Base-by-base conservation (phyloP, 768 basidiomycete species). In the Pleurotus giganteus region DNA sequence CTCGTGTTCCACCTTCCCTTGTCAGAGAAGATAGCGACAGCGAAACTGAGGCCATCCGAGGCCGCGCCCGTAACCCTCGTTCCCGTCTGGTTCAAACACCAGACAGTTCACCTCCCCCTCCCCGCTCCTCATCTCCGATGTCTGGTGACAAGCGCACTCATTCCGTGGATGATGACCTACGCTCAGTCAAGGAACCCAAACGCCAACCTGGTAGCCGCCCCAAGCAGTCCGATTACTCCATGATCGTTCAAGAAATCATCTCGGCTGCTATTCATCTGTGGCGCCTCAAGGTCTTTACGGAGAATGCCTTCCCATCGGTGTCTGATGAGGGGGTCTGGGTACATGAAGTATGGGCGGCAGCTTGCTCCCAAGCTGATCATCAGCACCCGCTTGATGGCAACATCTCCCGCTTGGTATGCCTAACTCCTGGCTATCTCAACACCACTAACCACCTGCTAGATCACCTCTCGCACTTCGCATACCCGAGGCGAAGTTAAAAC, bases 401-500 rank as follows among this genome's bases (percentile, higher is more conserved):
- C 1, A 37, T 61, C 2, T 15, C n/a, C 4, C 58, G 55, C 52
- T 11, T 63, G 47, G 62, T 62, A 39, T 17, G 57, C 55, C 52
- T 27, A 49, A 15, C 17, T 27, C 44, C 19, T 50, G 23, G 21
- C 26, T 21, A 15, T 43, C 24, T 26, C n/a, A 19, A n/a, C 7
- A 19, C 15, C 9, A 19, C 17, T 50, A 24, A 42, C 26, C 13
- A 26, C 17, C 32, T 43, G 4, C 15, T 24, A 65, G 64, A 59
- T 63, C 29, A 47, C 59, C 19, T 47, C 13, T n/a, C 62, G 61
- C 0, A 55, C 47, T 8, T 56, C 62, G 1, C 64, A 63, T 4
- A 23, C 61, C 2, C 62, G 62, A 3, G 64, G 64, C 3, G 62
- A 65, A 57, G 24, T 61, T 21, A 65, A 65, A 54, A 63, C 60